Evolutionary conservation across 805 yeast genomes (phyloP), one percentile per base, ranked within the genome.

Genomic region (Candida khao-thaluensis): DNA sequence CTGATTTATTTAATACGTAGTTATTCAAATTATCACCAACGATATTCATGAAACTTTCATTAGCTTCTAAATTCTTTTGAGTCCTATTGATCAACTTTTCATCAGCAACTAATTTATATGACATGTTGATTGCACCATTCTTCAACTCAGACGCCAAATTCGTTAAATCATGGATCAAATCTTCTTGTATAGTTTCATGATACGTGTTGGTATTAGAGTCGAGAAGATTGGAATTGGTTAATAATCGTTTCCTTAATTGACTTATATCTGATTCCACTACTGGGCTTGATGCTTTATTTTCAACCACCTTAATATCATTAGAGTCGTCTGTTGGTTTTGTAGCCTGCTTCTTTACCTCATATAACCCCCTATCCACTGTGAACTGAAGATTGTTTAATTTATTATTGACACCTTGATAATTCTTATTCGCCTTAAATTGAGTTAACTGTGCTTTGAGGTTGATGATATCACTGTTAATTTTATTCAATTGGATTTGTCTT

Each of bases 91-190:
- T 50, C n/a, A 64, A 48, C 17, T 44, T 52, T 16, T 61, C 49
- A 44, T 69, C 74, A 24, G 60, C 71, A 15, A 50, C 49, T 11
- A 47, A 52, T 44, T 52, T 70, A 42, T 51, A 54, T 46, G 66
- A 76, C 14, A 67, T 65, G 5, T 52, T 49, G 21, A 64, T 45
- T 1, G 82, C 82, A 14, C 77, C 72, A 17, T 57, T 53, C 44
- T 72, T 76, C 45, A 79, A 66, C 6, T 64, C 57, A 6, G 66
- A 50, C 0, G 80, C 79, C 57, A 79, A 66, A 14, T 62, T 69
- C 3, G 71, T 53, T 35, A 79, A 59, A 28, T 79, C 82, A 20
- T 54, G 56, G 22, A 78, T 52, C 11, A 79, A 57, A 26, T 72
- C 73, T 25, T 72, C 72, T 52, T 79, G 84, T 17, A 66, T 41